Base-by-base conservation (phyloP, 176 grass and related monocot genomes). In the Canna indica region DNA sequence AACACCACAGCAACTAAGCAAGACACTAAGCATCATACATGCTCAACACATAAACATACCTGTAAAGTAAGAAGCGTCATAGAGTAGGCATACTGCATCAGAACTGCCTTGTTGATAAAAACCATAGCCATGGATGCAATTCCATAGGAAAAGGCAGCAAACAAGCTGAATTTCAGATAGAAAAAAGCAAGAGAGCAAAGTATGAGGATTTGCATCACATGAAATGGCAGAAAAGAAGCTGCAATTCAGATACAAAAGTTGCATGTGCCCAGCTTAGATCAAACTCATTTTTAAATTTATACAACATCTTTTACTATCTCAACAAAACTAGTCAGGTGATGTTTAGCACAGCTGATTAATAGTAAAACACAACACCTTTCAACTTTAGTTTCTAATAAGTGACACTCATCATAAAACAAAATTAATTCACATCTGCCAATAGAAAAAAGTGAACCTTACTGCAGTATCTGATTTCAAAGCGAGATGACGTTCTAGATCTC, bases 31-130 rank as follows among this genome's bases (percentile, higher is more conserved):
- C 44, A 63, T 22, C 78, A 25, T 1, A 47, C 16, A 31, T 0
- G 47, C 16, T 5, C 0, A 31, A 44, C 36, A 56, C 57, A 25
- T 71, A 1, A 77, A 57, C 41, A 32, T 79, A 91, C 93, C 93
- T 96, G 93, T 38, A 91, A 72, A 69, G 88, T 91, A n/a, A 96
- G 86, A 76, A 96, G 93, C 33, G 83, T 90, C 88, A 97, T 87
- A 78, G 88, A 97, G 77, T 97, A 85, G 32, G 61, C 73, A 87
- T 97, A 97, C 68, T 97, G 86, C 93, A 97, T 90, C 56, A 97
- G 27, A 68, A 97, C 74, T 36, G 93, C 93, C 77, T 96, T 97
- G 77, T 97, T 97, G 39, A 97, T 83, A 15, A 97, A 97, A 81
- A 97, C 93, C 93, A 97, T 97, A 8, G 80, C 81, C 93, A 97